These are phyloP conservation scores for Stephania cephalantha DNA, from an alignment of 164 flowering plant species.

Conservation along the genomic window DNA sequence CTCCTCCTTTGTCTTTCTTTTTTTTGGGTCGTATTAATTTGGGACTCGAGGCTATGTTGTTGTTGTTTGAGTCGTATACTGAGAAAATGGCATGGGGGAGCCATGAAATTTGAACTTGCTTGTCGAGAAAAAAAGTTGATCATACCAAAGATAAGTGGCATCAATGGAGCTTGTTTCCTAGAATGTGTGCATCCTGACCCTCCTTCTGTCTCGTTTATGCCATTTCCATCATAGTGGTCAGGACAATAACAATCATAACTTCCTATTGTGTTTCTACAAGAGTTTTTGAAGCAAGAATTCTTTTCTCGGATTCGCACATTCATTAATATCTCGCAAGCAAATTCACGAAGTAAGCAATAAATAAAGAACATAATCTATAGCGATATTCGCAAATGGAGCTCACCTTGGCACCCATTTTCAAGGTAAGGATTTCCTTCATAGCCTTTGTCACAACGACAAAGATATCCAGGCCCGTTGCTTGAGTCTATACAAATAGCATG, in stretches of 20 bases:
- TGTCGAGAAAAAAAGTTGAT: no score
- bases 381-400: no score
- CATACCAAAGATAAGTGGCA: not conserved
- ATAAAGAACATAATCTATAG: no score
- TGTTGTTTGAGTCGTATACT: no score
- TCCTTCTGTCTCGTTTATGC: not conserved
- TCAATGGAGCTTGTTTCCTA: not conserved
- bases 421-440: conserved; percentile 22
- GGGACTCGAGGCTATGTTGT: no score
- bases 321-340: not conserved
- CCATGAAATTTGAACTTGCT: not conserved
- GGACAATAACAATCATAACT: not conserved
- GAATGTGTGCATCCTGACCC: not conserved
- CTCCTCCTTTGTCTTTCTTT: no score
- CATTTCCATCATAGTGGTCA: not conserved
- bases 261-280: not conserved
- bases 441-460: conserved; percentile 12
- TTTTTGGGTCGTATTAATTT: no score
- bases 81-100: not conserved
- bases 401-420: conserved; percentile 20
- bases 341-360: not conserved
- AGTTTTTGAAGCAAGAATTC: not conserved
- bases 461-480: conserved; percentile 12
- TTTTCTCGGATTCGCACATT: not conserved
- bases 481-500: conserved; percentile 7